Conservation (phyloP, 2,329 filamentous ascomycete species). For the Colletotrichum camelliae region DNA sequence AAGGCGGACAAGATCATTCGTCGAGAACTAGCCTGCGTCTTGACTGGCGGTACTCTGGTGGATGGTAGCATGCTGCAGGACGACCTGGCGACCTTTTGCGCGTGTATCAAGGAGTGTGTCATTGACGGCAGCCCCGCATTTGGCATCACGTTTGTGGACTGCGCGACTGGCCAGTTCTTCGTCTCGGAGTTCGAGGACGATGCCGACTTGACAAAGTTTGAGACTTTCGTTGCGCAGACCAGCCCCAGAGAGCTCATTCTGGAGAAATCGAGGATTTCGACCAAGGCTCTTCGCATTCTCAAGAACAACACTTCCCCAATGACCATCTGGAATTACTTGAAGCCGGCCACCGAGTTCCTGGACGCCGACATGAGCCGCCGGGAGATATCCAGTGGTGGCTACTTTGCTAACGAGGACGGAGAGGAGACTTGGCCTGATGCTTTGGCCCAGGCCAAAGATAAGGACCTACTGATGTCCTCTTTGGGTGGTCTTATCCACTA, state of each 20-base stretch:
- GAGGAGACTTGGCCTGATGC: conserved; percentile 74
- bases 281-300: conserved; percentile 88
- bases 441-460: conserved; percentile 74
- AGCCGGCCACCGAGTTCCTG: conserved; percentile 89
- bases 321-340: conserved; percentile 94
- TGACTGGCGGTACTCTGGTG: conserved; percentile 91
- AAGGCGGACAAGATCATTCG: conserved; percentile 94
- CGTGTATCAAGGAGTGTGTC: conserved; percentile 86
- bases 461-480: conserved; percentile 87
- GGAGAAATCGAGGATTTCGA: conserved; percentile 85
- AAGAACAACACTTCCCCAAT: conserved; percentile 95
- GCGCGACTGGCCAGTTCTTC: conserved; percentile 93
- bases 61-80: conserved; percentile 97
- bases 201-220: conserved; percentile 92
- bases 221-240: conserved; percentile 94
- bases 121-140: conserved; percentile 80
- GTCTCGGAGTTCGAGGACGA: conserved; percentile 94
- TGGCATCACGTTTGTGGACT: conserved; percentile 92
- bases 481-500: conserved; percentile 91
- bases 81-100: conserved; percentile 96
- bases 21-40: conserved; percentile 86
- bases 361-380: conserved; percentile 80
- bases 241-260: conserved; percentile 86
- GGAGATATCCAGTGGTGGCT: conserved; percentile 80
- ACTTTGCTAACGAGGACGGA: conserved; percentile 70